Percentiles rank a stretch among this genome's conserved stretches.
Evolutionary conservation across 129 eudicot genomes (phyloP).

Genomic region (Saussurea involucrata): DNA sequence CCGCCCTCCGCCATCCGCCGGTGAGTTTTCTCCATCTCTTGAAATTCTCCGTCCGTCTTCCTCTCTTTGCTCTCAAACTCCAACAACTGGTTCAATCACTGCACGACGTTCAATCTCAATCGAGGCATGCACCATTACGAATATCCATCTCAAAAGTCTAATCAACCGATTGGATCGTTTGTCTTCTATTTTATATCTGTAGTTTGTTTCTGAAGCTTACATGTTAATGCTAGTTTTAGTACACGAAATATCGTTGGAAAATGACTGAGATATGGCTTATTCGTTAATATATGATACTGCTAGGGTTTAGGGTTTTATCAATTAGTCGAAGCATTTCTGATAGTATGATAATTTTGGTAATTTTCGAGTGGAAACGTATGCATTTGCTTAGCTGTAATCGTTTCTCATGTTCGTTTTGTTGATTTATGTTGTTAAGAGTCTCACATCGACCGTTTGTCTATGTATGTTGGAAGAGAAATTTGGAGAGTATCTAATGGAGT

Average conservation of each 20-base stretch:
- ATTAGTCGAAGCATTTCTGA: neutral
- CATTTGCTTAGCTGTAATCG: neutral
- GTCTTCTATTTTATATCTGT: neutral
- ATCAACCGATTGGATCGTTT: neutral
- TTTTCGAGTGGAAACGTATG: neutral
- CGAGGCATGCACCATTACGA: neutral
- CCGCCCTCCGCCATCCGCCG: conserved; percentile 22
- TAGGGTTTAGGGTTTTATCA: conserved; percentile 29
- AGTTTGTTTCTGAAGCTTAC: neutral
- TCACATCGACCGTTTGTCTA: too few relatives aligned
- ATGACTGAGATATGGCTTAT: neutral
- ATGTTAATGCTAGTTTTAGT: neutral
- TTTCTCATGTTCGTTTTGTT: neutral
- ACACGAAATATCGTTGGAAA: neutral
- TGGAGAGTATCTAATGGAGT: too few relatives aligned
- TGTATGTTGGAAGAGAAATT: too few relatives aligned
- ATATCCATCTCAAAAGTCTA: neutral
- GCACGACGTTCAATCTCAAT: neutral
- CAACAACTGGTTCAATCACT: neutral
- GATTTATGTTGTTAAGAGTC: neutral
- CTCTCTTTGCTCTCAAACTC: neutral
- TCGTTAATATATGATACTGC: neutral
- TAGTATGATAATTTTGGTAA: neutral
- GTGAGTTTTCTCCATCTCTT: neutral
- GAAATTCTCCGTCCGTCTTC: neutral